phyloP scores from a whole-genome alignment of 768 basidiomycete species.

The Favolaschia claudopus region DNA sequence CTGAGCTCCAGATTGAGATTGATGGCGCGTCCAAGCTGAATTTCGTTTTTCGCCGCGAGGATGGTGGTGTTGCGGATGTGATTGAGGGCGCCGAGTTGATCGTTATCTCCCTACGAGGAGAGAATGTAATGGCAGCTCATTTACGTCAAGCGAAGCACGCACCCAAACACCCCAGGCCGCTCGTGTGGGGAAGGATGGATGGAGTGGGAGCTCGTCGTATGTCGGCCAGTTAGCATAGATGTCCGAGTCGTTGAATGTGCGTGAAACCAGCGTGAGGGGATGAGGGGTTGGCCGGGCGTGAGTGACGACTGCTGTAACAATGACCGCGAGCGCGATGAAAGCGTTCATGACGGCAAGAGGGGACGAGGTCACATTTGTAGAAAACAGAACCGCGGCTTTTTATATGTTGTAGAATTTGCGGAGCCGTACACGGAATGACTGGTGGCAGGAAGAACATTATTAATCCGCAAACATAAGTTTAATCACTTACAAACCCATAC shows the following conservation, averaged over 20 bases:
- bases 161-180: conserved; percentile 15
- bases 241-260: neutral
- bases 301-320: neutral
- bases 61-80: conserved; percentile 6
- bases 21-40: conserved; percentile 10
- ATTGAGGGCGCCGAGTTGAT: conserved; percentile 12
- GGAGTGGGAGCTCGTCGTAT: conserved; percentile 9
- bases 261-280: neutral
- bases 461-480: too few species aligned
- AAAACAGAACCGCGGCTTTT: too few species aligned
- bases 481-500: too few species aligned
- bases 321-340: neutral
- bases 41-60: conserved; percentile 1
- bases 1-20: conserved; percentile 6
- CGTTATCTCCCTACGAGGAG: conserved; percentile 3
- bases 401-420: too few species aligned
- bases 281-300: neutral
- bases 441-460: too few species aligned
- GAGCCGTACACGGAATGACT: too few species aligned
- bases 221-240: conserved; percentile 11
- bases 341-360: too few species aligned
- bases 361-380: too few species aligned
- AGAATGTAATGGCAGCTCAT: neutral
- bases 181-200: conserved; percentile 12
- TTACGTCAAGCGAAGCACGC: neutral